A percentile compares a stretch with the other conserved stretches of the same genome.
These are phyloP conservation scores for Hortaea werneckii DNA, from an alignment of 2,329 filamentous ascomycete genomes.

Conservation along the genomic window DNA sequence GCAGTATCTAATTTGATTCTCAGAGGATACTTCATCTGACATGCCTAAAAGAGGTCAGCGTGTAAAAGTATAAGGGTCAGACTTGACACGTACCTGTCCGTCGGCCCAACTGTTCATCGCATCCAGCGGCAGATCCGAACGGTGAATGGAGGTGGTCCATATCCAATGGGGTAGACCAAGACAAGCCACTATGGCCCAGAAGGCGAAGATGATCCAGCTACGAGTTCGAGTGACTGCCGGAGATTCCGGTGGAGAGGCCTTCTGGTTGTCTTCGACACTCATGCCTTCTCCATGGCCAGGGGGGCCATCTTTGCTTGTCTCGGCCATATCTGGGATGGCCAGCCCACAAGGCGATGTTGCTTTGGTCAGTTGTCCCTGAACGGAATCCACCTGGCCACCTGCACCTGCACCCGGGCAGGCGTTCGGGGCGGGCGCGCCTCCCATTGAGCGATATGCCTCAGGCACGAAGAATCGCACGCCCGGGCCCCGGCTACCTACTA, in stretches of 20 bases:
- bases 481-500: too few relatives aligned
- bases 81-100: conserved; percentile 55
- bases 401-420: too few relatives aligned
- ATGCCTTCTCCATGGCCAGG: too few relatives aligned
- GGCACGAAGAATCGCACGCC: too few relatives aligned
- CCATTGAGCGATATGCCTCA: too few relatives aligned
- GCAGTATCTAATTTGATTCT: conserved; percentile 64
- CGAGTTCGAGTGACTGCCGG: conserved; percentile 59
- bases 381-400: too few relatives aligned
- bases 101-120: conserved; percentile 89
- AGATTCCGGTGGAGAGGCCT: conserved; percentile 66
- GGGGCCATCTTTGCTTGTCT: too few relatives aligned
- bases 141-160: conserved; percentile 85
- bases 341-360: too few relatives aligned
- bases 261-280: not conserved
- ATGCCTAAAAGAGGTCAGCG: conserved; percentile 35
- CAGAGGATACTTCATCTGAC: conserved; percentile 78
- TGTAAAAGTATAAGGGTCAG: not conserved
- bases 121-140: conserved; percentile 70
- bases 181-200: conserved; percentile 77
- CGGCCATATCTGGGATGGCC: too few relatives aligned
- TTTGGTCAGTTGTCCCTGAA: too few relatives aligned
- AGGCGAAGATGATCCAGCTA: conserved; percentile 68
- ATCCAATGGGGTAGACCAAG: conserved; percentile 92
- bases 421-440: too few relatives aligned